A percentile compares a stretch with the other conserved stretches of the same genome.
These are phyloP conservation scores for Rhodotorula babjevae DNA, from an alignment of 768 basidiomycete genomes.

Conservation along the genomic window DNA sequence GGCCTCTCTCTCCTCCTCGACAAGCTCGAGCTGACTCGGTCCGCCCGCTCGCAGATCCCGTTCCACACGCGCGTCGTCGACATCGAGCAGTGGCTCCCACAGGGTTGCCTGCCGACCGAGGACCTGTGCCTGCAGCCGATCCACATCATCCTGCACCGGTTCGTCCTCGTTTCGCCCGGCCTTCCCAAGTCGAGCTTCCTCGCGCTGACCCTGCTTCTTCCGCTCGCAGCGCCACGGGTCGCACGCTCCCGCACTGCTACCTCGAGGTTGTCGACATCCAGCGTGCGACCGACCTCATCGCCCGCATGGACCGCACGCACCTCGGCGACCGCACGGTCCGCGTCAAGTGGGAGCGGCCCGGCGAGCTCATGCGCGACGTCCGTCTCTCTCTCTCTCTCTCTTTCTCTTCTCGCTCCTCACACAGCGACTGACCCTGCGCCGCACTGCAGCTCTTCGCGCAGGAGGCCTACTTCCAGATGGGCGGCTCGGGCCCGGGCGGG, in stretches of 20 bases:
- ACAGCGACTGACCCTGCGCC: too few relatives aligned
- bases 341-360: slow-evolving; percentile 31
- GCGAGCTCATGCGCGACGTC: slow-evolving; percentile 36
- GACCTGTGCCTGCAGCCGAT: slow-evolving; percentile 13
- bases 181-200: background rate
- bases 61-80: slow-evolving; percentile 9
- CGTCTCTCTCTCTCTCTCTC: background rate
- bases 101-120: background rate
- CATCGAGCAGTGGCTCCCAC: slow-evolving; percentile 18
- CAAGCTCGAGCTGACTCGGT: too few relatives aligned
- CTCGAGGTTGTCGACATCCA: slow-evolving; percentile 8
- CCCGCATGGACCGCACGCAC: background rate
- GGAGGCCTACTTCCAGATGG: slow-evolving; percentile 13
- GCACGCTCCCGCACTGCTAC: slow-evolving; percentile 39
- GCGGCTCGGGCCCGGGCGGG: background rate
- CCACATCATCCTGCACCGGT: slow-evolving; percentile 39
- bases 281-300: slow-evolving; percentile 1
- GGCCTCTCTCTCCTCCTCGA: too few relatives aligned
- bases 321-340: slow-evolving; percentile 32
- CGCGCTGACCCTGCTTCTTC: background rate
- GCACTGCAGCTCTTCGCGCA: slow-evolving; percentile 11
- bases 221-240: slow-evolving; percentile 16
- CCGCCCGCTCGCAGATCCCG: slow-evolving; percentile 16
- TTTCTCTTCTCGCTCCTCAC: too few relatives aligned
- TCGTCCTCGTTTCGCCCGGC: background rate